Conservation (phyloP, 2,329 filamentous ascomycete species). For the Aspergillus neotritici region DNA sequence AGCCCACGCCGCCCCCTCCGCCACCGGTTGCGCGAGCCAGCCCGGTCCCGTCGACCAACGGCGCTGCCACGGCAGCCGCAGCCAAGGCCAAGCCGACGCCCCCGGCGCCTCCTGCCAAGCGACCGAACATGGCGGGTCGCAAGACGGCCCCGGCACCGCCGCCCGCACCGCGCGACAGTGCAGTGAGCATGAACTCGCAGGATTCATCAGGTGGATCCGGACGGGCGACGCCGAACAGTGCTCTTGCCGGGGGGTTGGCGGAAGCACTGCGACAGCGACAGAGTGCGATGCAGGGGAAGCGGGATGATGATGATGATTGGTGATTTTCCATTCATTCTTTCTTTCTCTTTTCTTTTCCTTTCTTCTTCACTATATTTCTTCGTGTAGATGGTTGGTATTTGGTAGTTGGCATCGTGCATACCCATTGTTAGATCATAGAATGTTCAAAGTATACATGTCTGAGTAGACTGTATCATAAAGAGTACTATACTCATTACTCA, state of each 20-base stretch:
- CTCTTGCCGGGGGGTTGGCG: constrained; percentile 65
- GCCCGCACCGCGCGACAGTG: constrained; percentile 62
- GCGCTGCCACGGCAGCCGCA: constrained; percentile 36
- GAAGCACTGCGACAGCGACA: constrained; percentile 73
- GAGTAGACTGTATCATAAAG: no score
- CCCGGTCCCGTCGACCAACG: constrained; percentile 60
- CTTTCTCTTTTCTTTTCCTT: constrained; percentile 8
- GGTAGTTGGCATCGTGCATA: no score
- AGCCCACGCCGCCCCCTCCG: constrained; percentile 52
- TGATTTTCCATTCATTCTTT: constrained; percentile 31
- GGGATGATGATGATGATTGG: constrained; percentile 67
- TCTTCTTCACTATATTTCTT: constrained; percentile 9
- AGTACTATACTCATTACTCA: no score
- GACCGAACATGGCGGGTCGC: constrained; percentile 61
- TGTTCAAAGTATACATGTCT: not conserved
- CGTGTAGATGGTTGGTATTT: constrained; percentile 2
- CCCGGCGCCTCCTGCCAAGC: constrained; percentile 72
- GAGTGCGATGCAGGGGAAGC: constrained; percentile 66
- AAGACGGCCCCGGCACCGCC: constrained; percentile 66
- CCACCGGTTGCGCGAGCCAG: constrained; percentile 44
- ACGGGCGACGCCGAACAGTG: constrained; percentile 60
- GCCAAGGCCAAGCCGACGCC: constrained; percentile 62
- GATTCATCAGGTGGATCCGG: constrained; percentile 59
- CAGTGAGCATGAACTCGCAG: constrained; percentile 43
- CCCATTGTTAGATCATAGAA: constrained; percentile 5